These are phyloP conservation scores for Penicillium sp. DNA, from an alignment of 2,329 filamentous ascomycete genomes.

Conservation along the genomic window DNA sequence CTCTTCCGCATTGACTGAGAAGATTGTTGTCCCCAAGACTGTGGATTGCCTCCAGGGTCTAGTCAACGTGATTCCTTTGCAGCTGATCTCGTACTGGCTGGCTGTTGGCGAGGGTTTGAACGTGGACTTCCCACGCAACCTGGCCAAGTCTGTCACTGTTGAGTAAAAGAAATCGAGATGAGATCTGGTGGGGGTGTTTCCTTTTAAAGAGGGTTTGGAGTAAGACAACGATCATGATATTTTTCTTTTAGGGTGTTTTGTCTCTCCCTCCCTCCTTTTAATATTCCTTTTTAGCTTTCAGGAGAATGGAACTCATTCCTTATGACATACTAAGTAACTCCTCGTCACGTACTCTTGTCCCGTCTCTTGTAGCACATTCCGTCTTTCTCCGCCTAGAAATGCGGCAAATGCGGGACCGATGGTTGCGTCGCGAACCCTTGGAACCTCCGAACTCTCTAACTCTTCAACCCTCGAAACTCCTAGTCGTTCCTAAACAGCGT, in stretches of 20 bases:
- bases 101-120: constrained; percentile 94
- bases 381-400: neutral
- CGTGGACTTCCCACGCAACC: constrained; percentile 96
- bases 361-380: neutral
- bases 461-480: neutral
- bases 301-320: constrained; percentile 18
- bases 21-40: constrained; percentile 95
- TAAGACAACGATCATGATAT: constrained; percentile 25
- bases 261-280: constrained; percentile 4
- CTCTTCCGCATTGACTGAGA: constrained; percentile 81
- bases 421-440: neutral
- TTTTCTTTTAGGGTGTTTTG: constrained; percentile 20
- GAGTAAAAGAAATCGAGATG: constrained; percentile 62
- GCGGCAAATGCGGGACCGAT: neutral
- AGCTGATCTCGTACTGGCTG: constrained; percentile 98
- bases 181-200: neutral
- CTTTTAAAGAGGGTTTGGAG: constrained; percentile 4
- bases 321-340: neutral
- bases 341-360: neutral
- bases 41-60: constrained; percentile 95
- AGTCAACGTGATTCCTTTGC: constrained; percentile 94
- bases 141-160: constrained; percentile 98
- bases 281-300: constrained; percentile 13
- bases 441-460: neutral
- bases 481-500: neutral